phyloP scores from a whole-genome alignment of 2,329 filamentous ascomycete species.

The Microcyclospora pomicola region DNA sequence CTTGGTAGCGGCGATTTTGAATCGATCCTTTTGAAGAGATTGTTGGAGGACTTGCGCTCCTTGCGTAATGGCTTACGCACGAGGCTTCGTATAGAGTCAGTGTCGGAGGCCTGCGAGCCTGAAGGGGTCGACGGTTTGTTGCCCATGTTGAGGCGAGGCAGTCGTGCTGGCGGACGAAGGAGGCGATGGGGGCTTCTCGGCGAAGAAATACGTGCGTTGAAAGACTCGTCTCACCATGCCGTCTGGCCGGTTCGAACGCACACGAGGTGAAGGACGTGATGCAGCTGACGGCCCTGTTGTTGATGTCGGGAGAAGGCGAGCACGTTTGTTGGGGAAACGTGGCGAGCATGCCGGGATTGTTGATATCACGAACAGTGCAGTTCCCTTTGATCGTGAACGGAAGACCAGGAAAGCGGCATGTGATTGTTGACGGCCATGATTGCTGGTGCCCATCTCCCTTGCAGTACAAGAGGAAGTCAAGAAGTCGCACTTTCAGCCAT shows the following conservation, averaged over 20 bases:
- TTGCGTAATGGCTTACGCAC: conserved; percentile 11
- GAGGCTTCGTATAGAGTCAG: conserved; percentile 12
- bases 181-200: background rate
- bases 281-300: conserved; percentile 14
- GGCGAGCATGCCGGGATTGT: conserved; percentile 11
- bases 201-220: background rate
- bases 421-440: too few species aligned
- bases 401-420: too few species aligned
- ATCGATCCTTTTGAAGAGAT: conserved; percentile 19
- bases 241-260: conserved; percentile 14
- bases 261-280: conserved; percentile 10
- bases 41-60: conserved; percentile 18
- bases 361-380: conserved; percentile 1
- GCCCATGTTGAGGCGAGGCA: conserved; percentile 13
- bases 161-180: conserved; percentile 1
- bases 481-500: too few species aligned
- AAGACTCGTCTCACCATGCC: conserved; percentile 8
- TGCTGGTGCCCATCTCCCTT: too few species aligned
- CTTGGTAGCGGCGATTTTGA: conserved; percentile 7
- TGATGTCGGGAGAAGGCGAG: conserved; percentile 10
- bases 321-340: conserved; percentile 12
- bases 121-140: conserved; percentile 15
- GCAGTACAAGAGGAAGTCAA: too few species aligned
- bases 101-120: conserved; percentile 10
- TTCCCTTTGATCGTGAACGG: conserved; percentile 2